Base-by-base conservation (phyloP, 768 basidiomycete species). In the Lentinus brumalis region DNA sequence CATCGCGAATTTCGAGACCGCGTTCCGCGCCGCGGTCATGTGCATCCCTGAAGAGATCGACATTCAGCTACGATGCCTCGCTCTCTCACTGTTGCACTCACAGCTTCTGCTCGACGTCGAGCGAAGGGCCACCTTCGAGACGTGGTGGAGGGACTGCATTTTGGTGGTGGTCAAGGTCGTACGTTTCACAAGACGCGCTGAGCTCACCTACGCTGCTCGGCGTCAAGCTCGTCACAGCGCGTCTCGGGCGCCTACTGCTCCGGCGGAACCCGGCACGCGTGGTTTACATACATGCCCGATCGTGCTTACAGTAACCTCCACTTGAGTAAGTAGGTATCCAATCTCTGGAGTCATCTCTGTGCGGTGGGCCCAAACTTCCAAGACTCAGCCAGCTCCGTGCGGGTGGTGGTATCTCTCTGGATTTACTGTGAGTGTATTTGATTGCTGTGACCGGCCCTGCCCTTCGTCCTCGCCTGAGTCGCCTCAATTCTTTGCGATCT, bases 1-100 rank as follows among this genome's bases (percentile, higher is more conserved):
- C 94, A 98, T 96, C 67, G 84, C 78, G 60, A 96, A 84, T 63
- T 86, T 83, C 50, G 91, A 87, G 53, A 92, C 81, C 35, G 88
- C 92, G 65, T 74, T 74, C 46, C 83, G 81, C 47, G 73, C 68
- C 53, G 75, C 67, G 47, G 83, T 78, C 40, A 79, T 75, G 71
- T 88, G 89, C 53, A 92, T 69, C 58, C 78, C 86, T 88, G 66
- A 39, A 29, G 12, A 26, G 14, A 9, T 7, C 8, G 14, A 26
- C 4, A 12, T 26, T 49, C 10, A 26, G 42, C 42, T 18, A 47
- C 46, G 29, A 9, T 15, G 29, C 46, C 6, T 9, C 5, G 21
- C 21, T 29, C 11, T 6, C 6, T 8, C 12, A 14, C 2, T 8
- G 7, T 32, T 38, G 5, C 29, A 61, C 69, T 50, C 31, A 67